Percentiles rank a stretch among this genome's conserved stretches.
These are phyloP conservation scores for Vitis amurensis DNA, from an alignment of 164 flowering plant species.

Conservation along the genomic window DNA sequence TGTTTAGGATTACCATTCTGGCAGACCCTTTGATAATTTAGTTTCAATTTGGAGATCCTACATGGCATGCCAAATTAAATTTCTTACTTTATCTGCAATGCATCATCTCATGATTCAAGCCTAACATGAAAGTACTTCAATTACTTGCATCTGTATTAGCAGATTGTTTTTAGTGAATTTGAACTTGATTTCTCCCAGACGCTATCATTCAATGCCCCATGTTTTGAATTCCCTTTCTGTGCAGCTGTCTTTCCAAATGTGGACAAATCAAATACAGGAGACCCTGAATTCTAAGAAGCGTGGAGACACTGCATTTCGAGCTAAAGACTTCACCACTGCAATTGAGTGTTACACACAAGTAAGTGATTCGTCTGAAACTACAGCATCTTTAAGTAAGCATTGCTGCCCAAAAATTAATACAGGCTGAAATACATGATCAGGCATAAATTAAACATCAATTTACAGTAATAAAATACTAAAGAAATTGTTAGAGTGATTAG, in stretches of 20 bases:
- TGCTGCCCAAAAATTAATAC: background rate
- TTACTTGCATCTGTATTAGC: background rate
- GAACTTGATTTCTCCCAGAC: background rate
- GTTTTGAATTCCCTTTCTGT: background rate
- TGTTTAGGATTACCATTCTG: too few species aligned
- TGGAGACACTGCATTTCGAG: constrained; percentile 57
- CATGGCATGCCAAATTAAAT: too few species aligned
- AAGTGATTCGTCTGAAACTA: constrained; percentile 8
- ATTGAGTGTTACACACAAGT: constrained; percentile 53
- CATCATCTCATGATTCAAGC: too few species aligned
- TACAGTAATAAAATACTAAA: too few species aligned
- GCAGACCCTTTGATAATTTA: too few species aligned
- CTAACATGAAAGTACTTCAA: too few species aligned
- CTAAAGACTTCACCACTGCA: constrained; percentile 49
- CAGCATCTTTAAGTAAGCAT: background rate
- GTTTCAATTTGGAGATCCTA: too few species aligned
- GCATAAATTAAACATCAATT: too few species aligned
- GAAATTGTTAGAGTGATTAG: too few species aligned
- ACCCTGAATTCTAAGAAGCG: constrained; percentile 49
- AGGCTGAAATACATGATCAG: too few species aligned
- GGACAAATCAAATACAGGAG: constrained; percentile 64
- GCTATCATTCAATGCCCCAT: background rate
- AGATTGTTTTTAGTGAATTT: background rate
- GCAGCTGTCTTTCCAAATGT: constrained; percentile 65
- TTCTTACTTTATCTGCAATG: too few species aligned